Evolutionary conservation across 139 green algal genomes (phyloP), one percentile per base, ranked within the genome.

Genomic region (Micractinium conductrix): DNA sequence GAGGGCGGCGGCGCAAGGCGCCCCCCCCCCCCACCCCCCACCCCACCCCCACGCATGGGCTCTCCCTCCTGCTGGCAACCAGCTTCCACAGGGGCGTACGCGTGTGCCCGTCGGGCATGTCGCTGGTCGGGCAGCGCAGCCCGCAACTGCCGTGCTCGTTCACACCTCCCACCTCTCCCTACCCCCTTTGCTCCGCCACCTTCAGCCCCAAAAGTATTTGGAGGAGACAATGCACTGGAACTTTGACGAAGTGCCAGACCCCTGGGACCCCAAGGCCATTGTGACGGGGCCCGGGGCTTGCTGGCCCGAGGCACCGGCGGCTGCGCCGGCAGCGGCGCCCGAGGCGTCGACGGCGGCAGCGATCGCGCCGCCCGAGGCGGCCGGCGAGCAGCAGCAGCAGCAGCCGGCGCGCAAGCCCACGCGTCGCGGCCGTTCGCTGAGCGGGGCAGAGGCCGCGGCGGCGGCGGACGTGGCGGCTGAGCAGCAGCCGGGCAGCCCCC

Each of bases 221-320:
- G 68, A 74, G 37, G 45, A 50, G 1, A 50, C 68, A 28, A 72
- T 78, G 70, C 70, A 30, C 3, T 78, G 70, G 70, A 78, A 78
- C 28, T 4, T 35, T 7, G 42, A 78, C 22, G 44, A 78, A 35
- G 26, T 22, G 2, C 26, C 7, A 0, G 42, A 78, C 26, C 22
- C 70, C 12, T 78, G 42, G 42, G 43, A 9, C 26, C 26, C 42
- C 1, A 28, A 40, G 6, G 70, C 70, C 9, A 38, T 78, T 9
- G 26, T 78, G 24, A 58, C 70, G 26, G 40, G 42, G 22, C 37
- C 26, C 1, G 70, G 42, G 9, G 70, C 42, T 26, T 42, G 42
- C 42, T 78, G 70, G 70, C 30, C n/a, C n/a, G n/a, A 55, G 42
- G 28, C 44, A 26, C 28, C 12, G 14, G 65, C 8, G 65, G 12